Conservation (phyloP, 2,329 filamentous ascomycete genomes). For the Colletotrichum orchidophilum region DNA sequence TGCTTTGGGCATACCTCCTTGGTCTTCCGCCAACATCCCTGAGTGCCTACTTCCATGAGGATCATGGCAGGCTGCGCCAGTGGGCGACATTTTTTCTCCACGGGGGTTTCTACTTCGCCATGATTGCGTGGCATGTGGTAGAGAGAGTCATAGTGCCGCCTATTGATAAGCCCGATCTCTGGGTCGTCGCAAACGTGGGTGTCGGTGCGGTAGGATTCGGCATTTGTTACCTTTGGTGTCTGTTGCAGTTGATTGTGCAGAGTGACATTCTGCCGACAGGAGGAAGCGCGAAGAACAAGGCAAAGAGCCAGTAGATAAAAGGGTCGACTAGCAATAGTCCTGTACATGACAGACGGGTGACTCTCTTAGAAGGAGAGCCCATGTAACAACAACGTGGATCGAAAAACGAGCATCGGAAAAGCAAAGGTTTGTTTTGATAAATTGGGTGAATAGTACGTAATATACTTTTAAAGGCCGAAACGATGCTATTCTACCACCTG, state of each 20-base stretch:
- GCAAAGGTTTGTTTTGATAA: neutral
- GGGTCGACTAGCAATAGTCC: constrained; percentile 11
- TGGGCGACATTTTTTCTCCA: constrained; percentile 77
- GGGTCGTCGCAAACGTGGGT: constrained; percentile 91
- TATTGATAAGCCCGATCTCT: constrained; percentile 85
- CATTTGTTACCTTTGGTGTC: constrained; percentile 91
- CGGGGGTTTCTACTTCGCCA: constrained; percentile 76
- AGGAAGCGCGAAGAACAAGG: constrained; percentile 22
- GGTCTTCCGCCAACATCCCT: constrained; percentile 84
- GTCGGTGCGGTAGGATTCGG: constrained; percentile 87
- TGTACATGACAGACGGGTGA: constrained; percentile 9
- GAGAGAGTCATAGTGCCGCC: constrained; percentile 78
- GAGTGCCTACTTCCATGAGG: constrained; percentile 70
- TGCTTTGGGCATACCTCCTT: constrained; percentile 91
- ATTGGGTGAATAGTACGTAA: neutral
- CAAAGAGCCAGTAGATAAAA: constrained; percentile 22
- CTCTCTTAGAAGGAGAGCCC: neutral
- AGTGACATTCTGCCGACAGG: constrained; percentile 58
- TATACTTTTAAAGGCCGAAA: constrained; percentile 12
- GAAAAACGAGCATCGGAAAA: constrained; percentile 3
- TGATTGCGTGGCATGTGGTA: constrained; percentile 83
- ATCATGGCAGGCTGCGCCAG: constrained; percentile 55
- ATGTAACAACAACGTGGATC: constrained; percentile 15
- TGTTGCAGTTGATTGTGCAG: constrained; percentile 72
- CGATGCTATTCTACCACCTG: constrained; percentile 20